Base-by-base conservation (phyloP, 108 stramenopile species). In the Pseudonitzschia multiseries region DNA sequence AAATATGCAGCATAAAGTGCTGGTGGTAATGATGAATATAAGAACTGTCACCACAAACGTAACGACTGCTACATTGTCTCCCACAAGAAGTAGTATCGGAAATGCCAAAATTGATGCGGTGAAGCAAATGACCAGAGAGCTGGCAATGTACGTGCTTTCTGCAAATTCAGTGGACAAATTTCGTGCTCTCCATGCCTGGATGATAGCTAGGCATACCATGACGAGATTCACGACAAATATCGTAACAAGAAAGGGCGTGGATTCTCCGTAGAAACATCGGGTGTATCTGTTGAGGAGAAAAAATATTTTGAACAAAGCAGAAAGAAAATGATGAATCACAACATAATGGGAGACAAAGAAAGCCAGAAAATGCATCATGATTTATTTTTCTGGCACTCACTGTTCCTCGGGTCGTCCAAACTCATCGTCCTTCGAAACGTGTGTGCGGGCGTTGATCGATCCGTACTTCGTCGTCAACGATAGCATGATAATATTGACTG, bases 161-260 rank as follows among this genome's bases (percentile, higher is more conserved):
- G 72, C 66, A 60, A 80, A 87, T 57, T 87, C 87, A 9, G 82
- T 82, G 5, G 73, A 57, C 22, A 90, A 60, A 21, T 79, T 69
- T 46, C 89, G 52, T 5, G 86, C 89, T 27, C 70, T 59, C 65
- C 78, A 88, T 3, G 81, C 81, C 56, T 90, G 83, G 9, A 65
- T 48, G 44, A 71, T 69, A 10, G 89, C 78, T n/a, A 67, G 44
- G 46, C 43, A 28, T 29, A 67, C 20, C 43, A 67, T 8, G 24
- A 15, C 26, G 24, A 44, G 8, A 65, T 83, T 74, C 20, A 86
- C 15, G 4, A 62, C 31, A 20, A 26, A 33, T 60, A 88, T 46
- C 0, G 77, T 56, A 14, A 52, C 26, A 8, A 83, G 15, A 63
- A 72, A 89, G 24, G 74, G 68, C n/a, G 48, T 6, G 22, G 57